Evolutionary conservation across 257 asterid species (phyloP).

Genomic region (Solanum paucissectum): DNA sequence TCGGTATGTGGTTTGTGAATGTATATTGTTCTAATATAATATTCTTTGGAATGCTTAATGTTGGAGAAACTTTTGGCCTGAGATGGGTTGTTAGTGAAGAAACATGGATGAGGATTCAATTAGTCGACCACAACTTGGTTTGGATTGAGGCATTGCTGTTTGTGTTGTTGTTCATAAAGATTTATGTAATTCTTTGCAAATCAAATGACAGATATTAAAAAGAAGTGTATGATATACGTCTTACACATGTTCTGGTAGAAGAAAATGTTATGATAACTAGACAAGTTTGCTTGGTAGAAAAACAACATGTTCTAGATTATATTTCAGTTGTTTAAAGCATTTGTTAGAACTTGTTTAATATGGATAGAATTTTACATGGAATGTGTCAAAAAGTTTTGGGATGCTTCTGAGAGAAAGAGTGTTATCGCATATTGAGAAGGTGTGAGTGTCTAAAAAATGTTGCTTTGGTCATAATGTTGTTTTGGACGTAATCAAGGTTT

Average conservation of each 20-base stretch:
- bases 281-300: neutral
- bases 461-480: neutral
- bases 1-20: neutral
- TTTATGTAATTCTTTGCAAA: neutral
- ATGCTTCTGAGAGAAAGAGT: neutral
- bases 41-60: neutral
- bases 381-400: neutral
- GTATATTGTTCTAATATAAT: neutral
- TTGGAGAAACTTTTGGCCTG: neutral
- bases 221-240: neutral
- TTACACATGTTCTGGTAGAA: neutral
- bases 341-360: neutral
- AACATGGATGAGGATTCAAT: neutral
- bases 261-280: neutral
- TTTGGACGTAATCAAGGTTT: constrained; percentile 35
- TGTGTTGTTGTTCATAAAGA: neutral
- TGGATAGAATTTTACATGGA: neutral
- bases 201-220: neutral
- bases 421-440: neutral
- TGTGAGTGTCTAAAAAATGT: neutral
- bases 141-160: neutral
- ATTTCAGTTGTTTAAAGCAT: neutral
- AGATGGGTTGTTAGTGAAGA: neutral
- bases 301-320: neutral
- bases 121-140: neutral